These are phyloP conservation scores for Stellera chamaejasme DNA, from an alignment of 345 rosid species.

Conservation along the genomic window DNA sequence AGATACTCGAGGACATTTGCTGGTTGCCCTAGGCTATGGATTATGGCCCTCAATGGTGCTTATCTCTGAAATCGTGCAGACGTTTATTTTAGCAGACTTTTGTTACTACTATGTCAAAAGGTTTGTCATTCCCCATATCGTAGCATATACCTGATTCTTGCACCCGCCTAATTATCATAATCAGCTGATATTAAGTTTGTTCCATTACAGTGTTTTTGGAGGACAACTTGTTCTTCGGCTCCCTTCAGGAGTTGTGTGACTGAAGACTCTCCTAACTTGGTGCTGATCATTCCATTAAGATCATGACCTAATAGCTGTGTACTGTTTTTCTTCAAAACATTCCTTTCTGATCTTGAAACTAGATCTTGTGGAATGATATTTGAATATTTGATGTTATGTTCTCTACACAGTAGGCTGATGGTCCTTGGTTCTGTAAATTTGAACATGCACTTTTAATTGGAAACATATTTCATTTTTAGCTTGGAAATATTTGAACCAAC, in stretches of 20 bases:
- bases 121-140: slow-evolving; percentile 15
- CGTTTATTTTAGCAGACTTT: slow-evolving; percentile 91
- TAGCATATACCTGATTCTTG: not conserved
- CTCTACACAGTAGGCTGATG: too few relatives aligned
- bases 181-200: not conserved
- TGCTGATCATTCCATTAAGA: slow-evolving; percentile 10
- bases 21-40: slow-evolving; percentile 89
- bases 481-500: slow-evolving; percentile 2
- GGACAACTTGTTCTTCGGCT: slow-evolving; percentile 91
- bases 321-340: too few relatives aligned
- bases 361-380: too few relatives aligned
- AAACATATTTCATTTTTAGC: too few relatives aligned
- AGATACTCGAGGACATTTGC: slow-evolving; percentile 75
- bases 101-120: slow-evolving; percentile 87
- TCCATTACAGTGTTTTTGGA: slow-evolving; percentile 68
- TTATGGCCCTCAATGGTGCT: slow-evolving; percentile 96
- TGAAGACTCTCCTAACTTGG: not conserved
- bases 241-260: slow-evolving; percentile 84
- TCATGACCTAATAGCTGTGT: not conserved
- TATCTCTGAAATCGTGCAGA: slow-evolving; percentile 84
- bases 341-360: too few relatives aligned
- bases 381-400: too few relatives aligned
- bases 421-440: too few relatives aligned
- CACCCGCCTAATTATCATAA: not conserved
- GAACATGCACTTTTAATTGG: not conserved